Base-by-base conservation (phyloP, 257 asterid species). In the Gynochthodes officinalis region DNA sequence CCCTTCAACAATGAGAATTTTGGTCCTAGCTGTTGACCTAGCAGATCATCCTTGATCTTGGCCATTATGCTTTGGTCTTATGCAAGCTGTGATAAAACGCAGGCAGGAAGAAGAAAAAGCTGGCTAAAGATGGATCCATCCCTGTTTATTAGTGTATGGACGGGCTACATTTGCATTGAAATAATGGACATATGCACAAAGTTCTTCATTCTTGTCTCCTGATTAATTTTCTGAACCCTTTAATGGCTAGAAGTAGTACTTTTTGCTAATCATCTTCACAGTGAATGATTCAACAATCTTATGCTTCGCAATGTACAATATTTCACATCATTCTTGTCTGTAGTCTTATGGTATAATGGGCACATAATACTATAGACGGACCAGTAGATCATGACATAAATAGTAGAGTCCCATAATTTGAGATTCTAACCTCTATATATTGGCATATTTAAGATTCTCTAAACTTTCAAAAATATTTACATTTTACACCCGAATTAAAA, bases 1-100 rank as follows among this genome's bases (percentile, higher is more conserved):
- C 90, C 90, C 86, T 84, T 75, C 76, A 77, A 69, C 87, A 84
- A 76, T 77, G 72, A 82, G 89, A 87, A 83, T 73, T 73, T 85
- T 82, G 82, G 80, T 46, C 75, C 65, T 80, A 59, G 74, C 71
- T 74, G 79, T 78, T 80, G 86, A 83, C 87, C 77, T 65, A 75
- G 73, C 73, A 58, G 54, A 59, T 70, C 79, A 49, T 71, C 73
- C 69, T 75, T 35, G 82, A 83, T 81, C 71, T 25, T 68, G 76
- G 70, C 84, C 74, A 64, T 73, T 78, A 1, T 80, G 33, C 50
- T 71, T 69, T 73, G 58, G 35, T 73, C 67, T 52, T 43, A 62
- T 67, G 69, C 49, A 30, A 55, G 35, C 76, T 69, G 62, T 37
- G 30, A 25, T 73, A 73, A 13, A 16, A 48, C 53, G 63, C 49